A percentile compares a stretch with the other conserved stretches of the same genome.
Evolutionary conservation across 2,329 filamentous ascomycete species (phyloP).

Genomic region (Cryphonectria parasitica): DNA sequence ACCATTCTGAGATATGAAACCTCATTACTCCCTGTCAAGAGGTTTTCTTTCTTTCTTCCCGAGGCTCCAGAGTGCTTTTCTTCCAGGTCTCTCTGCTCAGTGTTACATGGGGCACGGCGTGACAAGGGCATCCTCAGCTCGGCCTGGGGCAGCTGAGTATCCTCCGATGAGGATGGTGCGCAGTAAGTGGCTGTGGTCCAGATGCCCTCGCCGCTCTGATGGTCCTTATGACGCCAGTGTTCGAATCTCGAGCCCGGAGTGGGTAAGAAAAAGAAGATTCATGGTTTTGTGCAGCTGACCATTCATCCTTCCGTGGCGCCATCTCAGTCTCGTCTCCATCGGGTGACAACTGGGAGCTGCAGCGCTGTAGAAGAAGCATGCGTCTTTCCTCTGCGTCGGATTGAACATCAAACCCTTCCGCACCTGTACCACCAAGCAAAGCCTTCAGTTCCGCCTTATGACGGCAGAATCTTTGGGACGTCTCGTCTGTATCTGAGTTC

Average conservation of each 20-base stretch:
- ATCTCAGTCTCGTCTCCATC: slow-evolving; percentile 15
- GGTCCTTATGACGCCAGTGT: not conserved
- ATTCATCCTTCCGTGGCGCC: not conserved
- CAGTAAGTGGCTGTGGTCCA: not conserved
- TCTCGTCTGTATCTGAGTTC: slow-evolving; percentile 1
- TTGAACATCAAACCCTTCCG: slow-evolving; percentile 13
- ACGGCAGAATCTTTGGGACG: not conserved
- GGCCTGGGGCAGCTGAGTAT: not conserved
- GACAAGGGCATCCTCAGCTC: not conserved
- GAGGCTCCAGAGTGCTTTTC: not conserved
- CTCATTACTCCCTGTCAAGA: not conserved
- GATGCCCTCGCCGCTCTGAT: not conserved
- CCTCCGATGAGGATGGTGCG: not conserved
- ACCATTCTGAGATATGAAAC: not conserved
- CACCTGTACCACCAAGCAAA: slow-evolving; percentile 19
- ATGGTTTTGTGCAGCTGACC: slow-evolving; percentile 3
- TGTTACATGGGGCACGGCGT: not conserved
- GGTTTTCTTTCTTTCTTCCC: no score
- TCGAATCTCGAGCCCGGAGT: not conserved
- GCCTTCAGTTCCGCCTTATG: slow-evolving; percentile 20
- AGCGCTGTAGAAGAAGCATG: not conserved
- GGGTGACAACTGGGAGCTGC: slow-evolving; percentile 7
- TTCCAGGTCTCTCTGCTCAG: not conserved
- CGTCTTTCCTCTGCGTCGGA: not conserved
- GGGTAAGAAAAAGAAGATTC: not conserved